Evolutionary conservation across 2,329 filamentous ascomycete species (phyloP), one percentile per base, ranked within the genome.

Genomic region (Blumeria graminis): DNA sequence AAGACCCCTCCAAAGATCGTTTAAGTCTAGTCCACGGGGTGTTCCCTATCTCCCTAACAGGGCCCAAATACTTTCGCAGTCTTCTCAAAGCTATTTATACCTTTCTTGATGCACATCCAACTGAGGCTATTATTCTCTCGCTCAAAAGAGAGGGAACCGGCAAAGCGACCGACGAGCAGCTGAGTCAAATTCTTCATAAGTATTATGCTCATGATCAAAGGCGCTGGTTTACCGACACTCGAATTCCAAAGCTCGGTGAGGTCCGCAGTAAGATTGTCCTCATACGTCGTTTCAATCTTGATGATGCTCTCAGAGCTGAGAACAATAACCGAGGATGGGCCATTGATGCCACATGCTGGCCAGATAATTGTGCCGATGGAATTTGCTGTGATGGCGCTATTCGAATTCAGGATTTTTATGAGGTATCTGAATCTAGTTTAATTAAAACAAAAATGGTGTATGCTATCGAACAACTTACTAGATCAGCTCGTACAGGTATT

Each of bases 331-430:
- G 70, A 46, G 76, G 76, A 52, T 78, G 72, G 69, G 79, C 75
- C 46, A 74, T 83, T 51, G 78, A 83, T 65, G 78, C 74, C 22
- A 74, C 76, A 60, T 67, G 67, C 54, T 96, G 90, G 90, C 86
- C 85, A 0, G 84, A 95, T 70, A 96, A 96, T 70, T 86, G 85
- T 60, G 80, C 83, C 35, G 80, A 93, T 65, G 82, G 84, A 57
- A 73, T 73, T 36, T 78, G 78, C 53, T 77, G 77, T 8, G 81
- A 80, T 63, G 87, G 86, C 3, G 73, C 81, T 60, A 79, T 95
- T 58, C 81, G 85, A 61, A 81, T 96, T 45, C 92, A 96, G 71
- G 92, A 96, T 71, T 95, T 90, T 69, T 96, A 93, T 73, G 87
- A 93, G 65, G 80, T 98, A 36, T 71, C 82, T 50, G 79, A 87